Evolutionary conservation across 352 stramenopile species (phyloP).

Genomic region (Detonula confervacea): DNA sequence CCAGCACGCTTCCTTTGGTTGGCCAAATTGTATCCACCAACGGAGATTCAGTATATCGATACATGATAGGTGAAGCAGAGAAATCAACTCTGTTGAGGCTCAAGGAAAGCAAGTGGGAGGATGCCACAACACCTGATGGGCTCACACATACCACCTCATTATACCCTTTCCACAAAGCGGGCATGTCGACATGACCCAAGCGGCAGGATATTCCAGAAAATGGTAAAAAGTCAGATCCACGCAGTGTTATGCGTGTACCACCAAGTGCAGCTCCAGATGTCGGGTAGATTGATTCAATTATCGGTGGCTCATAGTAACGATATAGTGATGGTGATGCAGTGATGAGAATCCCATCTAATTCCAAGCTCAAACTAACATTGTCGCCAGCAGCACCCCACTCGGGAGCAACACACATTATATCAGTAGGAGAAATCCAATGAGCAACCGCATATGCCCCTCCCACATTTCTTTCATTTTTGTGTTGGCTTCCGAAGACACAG

Average conservation of each 20-base stretch:
- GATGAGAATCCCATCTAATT: slow-evolving; percentile 16
- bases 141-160: slow-evolving; percentile 39
- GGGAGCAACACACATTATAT: slow-evolving; percentile 26
- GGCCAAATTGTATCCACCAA: slow-evolving; percentile 40
- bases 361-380: slow-evolving; percentile 22
- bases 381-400: slow-evolving; percentile 12
- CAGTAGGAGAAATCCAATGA: slow-evolving; percentile 45
- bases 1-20: slow-evolving; percentile 28
- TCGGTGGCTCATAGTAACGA: slow-evolving; percentile 37
- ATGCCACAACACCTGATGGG: slow-evolving; percentile 21
- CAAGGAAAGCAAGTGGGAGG: slow-evolving; percentile 25
- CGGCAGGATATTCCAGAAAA: slow-evolving; percentile 30
- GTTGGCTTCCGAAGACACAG: slow-evolving; percentile 24
- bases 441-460: background rate
- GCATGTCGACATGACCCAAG: slow-evolving; percentile 29
- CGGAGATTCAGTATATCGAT: slow-evolving; percentile 41
- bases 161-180: slow-evolving; percentile 22
- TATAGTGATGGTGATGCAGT: slow-evolving; percentile 27
- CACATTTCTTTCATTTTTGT: background rate
- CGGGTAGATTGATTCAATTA: slow-evolving; percentile 48
- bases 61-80: slow-evolving; percentile 18
- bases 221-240: slow-evolving; percentile 37
- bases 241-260: slow-evolving; percentile 47
- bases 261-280: slow-evolving; percentile 35
- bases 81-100: slow-evolving; percentile 53